A percentile compares a stretch with the other conserved stretches of the same genome.
Conservation (phyloP, 2,329 filamentous ascomycete species). For the Exophiala sp. region DNA sequence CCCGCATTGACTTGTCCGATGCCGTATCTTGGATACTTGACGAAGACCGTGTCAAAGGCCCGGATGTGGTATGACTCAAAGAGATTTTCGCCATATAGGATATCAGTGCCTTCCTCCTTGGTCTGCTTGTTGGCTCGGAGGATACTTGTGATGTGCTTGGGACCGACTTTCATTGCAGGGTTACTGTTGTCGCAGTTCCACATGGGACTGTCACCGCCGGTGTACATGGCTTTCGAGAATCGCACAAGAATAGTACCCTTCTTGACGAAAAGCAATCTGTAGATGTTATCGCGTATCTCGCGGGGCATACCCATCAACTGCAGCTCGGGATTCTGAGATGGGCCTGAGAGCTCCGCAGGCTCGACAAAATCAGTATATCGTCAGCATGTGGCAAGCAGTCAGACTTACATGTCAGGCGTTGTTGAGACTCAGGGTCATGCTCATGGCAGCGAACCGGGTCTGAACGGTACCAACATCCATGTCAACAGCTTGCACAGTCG, state of each 20-base stretch:
- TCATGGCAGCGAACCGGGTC: no score
- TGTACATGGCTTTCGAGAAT: not conserved
- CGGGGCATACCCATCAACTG: not conserved
- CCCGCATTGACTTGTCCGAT: not conserved
- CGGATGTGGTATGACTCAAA: not conserved
- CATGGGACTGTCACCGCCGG: no score
- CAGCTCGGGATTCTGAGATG: not conserved
- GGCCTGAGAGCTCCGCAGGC: not conserved
- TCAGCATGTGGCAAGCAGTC: no score
- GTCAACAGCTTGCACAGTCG: no score
- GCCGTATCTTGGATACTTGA: not conserved
- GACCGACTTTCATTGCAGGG: not conserved
- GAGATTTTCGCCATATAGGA: constrained; percentile 2
- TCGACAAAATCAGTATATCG: not conserved
- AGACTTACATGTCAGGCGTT: no score
- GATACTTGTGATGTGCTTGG: not conserved
- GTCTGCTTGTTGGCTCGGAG: not conserved
- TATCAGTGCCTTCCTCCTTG: not conserved
- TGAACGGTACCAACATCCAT: no score
- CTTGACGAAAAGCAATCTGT: not conserved
- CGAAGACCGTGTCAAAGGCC: not conserved
- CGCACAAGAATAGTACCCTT: not conserved
- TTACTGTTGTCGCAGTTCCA: no score
- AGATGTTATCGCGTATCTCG: not conserved
- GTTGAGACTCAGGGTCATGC: no score